These are phyloP conservation scores for Aspergillus pseudoviridinutans DNA, from an alignment of 2,329 filamentous ascomycete species.

Conservation along the genomic window DNA sequence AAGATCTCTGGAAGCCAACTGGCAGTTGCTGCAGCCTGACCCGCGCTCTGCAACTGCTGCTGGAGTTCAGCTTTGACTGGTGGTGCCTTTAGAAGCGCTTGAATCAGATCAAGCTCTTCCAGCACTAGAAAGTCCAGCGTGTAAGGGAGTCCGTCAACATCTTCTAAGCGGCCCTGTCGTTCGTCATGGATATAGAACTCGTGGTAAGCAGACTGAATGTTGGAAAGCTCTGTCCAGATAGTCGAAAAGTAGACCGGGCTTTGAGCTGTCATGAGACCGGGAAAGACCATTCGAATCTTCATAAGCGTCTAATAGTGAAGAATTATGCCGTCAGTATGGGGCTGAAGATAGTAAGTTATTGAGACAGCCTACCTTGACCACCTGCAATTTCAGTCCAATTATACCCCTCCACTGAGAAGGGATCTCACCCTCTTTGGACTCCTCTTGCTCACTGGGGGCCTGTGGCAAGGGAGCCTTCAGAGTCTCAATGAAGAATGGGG, in stretches of 20 bases:
- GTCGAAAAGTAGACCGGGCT: constrained; percentile 78
- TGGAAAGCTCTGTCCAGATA: constrained; percentile 81
- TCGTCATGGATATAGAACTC: constrained; percentile 82
- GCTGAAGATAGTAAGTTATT: neutral
- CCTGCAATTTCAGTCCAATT: constrained; percentile 84
- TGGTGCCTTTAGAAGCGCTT: constrained; percentile 81
- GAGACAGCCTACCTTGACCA: constrained; percentile 63
- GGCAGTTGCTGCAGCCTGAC: constrained; percentile 58
- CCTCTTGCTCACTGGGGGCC: constrained; percentile 54
- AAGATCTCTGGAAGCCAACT: constrained; percentile 86
- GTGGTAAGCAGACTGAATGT: constrained; percentile 69
- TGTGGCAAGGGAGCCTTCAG: constrained; percentile 70
- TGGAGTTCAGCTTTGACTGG: constrained; percentile 89
- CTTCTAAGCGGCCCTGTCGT: constrained; percentile 81
- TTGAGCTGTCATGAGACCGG: constrained; percentile 74
- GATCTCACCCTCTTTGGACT: constrained; percentile 50
- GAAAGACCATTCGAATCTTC: constrained; percentile 81
- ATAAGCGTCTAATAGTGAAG: constrained; percentile 63
- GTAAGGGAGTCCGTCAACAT: constrained; percentile 87
- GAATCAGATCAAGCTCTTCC: constrained; percentile 92
- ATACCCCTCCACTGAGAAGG: constrained; percentile 73
- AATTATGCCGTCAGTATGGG: constrained; percentile 8
- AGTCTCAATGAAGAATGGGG: constrained; percentile 78
- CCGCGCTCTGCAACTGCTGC: constrained; percentile 62
- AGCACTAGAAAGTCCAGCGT: constrained; percentile 90